phyloP scores from a whole-genome alignment of 768 basidiomycete genomes.

The Serpula lacrymans region DNA sequence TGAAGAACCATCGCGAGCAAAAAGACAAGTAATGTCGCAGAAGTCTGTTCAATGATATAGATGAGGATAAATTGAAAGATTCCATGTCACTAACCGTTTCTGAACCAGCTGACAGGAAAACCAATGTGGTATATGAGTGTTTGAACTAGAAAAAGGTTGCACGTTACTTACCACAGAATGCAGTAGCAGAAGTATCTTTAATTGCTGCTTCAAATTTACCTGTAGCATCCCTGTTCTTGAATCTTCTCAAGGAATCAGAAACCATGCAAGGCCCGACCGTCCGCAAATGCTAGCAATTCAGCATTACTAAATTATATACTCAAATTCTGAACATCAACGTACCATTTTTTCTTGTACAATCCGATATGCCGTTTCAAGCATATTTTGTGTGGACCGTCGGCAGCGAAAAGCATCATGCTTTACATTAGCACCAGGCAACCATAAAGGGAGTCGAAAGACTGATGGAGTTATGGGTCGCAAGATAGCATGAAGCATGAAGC shows the following conservation, averaged over 20 bases:
- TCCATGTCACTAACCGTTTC: slow-evolving; percentile 24
- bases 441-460: slow-evolving; percentile 28
- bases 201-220: slow-evolving; percentile 24
- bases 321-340: background rate
- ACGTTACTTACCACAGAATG: slow-evolving; percentile 25
- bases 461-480: slow-evolving; percentile 13
- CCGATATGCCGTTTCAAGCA: slow-evolving; percentile 26
- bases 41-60: slow-evolving; percentile 17
- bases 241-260: slow-evolving; percentile 24
- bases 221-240: slow-evolving; percentile 8
- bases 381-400: slow-evolving; percentile 22
- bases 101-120: slow-evolving; percentile 27
- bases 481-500: slow-evolving; percentile 6
- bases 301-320: background rate
- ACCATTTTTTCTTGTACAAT: slow-evolving; percentile 26
- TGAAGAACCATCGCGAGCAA: slow-evolving; percentile 32
- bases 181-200: slow-evolving; percentile 29
- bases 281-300: too few species aligned
- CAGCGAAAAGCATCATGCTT: slow-evolving; percentile 27
- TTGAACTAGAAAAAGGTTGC: slow-evolving; percentile 7
- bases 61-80: too few species aligned
- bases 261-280: slow-evolving; percentile 25
- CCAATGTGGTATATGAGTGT: background rate
- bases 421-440: slow-evolving; percentile 35
- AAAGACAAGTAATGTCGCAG: slow-evolving; percentile 29